Evolutionary conservation across 805 yeast species (phyloP), one percentile per base, ranked within the genome.

Genomic region (Pichia eremophila): DNA sequence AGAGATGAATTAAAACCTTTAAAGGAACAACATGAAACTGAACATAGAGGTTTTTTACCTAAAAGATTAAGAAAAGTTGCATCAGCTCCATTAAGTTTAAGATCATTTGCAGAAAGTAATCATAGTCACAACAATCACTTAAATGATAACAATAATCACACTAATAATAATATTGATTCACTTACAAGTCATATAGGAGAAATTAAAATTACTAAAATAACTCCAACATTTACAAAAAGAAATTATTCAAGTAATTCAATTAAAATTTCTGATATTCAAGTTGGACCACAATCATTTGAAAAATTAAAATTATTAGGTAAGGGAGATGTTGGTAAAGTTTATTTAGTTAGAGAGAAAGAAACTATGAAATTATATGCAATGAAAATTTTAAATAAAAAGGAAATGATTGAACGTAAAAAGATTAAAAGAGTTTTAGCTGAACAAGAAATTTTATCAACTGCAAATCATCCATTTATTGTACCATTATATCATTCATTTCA

Each of bases 311-410:
- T 93, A n/a, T 68, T 93, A 44, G 99, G 99, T 5, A 87, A 87
- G 61, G 99, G 99, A 49, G 99, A 93, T 59, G 98, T 93, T 36
- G 99, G 99, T 4, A 90, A 88, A 63, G 99, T 93, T 25, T 93
- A 86, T 58, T 69, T 93, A 28, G 99, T 93, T 6, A 76, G 84
- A 51, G 96, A 95, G 57, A 87, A 85, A 61, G 68, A 73, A 37
- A 73, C 90, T 3, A 79, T 81, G 54, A 78, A 81, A 54, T 67
- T 89, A 34, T 93, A 81, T 62, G 99, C 99, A 7, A 84, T 93
- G 91, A 93, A 93, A 62, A 87, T 93, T 3, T 70, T 91, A 49
- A 80, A 79, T 62, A 93, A 93, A 60, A 80, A 81, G 55, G 99
- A 91, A 62, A 93, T 93, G 97, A 84, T 93, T 53, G 83, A 87